These are phyloP conservation scores for Dioscorea alata DNA, from an alignment of 106 monocot genomes.

Conservation along the genomic window DNA sequence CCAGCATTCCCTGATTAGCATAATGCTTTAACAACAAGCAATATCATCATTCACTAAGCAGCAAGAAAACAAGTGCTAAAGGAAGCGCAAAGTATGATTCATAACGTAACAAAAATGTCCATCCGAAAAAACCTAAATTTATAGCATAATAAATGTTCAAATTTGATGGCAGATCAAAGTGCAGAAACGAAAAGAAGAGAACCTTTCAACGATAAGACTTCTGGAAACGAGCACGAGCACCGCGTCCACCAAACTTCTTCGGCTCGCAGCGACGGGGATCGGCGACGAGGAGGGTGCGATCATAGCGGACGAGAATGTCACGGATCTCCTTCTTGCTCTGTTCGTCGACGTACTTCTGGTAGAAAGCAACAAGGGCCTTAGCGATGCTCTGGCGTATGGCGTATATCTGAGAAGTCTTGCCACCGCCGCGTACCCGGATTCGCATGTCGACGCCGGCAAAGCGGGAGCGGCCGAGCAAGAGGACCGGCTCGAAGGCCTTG, in stretches of 20 bases:
- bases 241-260: conserved; percentile 12
- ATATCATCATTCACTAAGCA: too few species aligned
- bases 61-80: too few species aligned
- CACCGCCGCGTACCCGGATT: conserved; percentile 6
- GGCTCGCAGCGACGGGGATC: conserved; percentile 5
- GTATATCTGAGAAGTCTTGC: conserved; percentile 6
- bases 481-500: conserved; percentile 16
- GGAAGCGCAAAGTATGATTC: too few species aligned
- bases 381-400: conserved; percentile 4
- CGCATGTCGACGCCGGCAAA: conserved; percentile 14
- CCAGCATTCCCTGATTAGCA: too few species aligned
- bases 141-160: too few species aligned
- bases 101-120: too few species aligned
- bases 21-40: too few species aligned
- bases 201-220: conserved; percentile 9
- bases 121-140: too few species aligned
- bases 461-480: conserved; percentile 10
- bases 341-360: conserved; percentile 6
- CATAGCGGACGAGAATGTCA: conserved; percentile 7
- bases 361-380: background rate
- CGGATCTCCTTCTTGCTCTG: conserved; percentile 12
- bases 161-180: too few species aligned
- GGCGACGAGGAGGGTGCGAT: conserved; percentile 9
- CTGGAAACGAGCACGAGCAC: conserved; percentile 11
- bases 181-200: background rate